phyloP scores from a whole-genome alignment of 1,284 basidiomycete genomes.

The Macrocybe sp. region DNA sequence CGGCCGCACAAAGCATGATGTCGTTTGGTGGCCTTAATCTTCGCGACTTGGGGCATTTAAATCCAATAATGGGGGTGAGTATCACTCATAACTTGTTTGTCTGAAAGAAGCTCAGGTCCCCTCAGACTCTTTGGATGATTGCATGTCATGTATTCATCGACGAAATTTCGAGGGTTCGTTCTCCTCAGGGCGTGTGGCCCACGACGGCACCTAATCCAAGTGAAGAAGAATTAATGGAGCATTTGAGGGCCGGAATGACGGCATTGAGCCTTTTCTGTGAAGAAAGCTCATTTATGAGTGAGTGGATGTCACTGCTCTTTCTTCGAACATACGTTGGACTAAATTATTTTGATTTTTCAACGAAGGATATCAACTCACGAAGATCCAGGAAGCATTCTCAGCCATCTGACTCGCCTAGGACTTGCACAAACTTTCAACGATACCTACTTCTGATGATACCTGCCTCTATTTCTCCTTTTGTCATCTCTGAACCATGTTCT shows the following conservation, averaged over 20 bases:
- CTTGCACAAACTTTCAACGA: no score
- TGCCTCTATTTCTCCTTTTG: no score
- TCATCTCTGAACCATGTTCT: no score
- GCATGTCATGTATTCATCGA: conserved; percentile 38
- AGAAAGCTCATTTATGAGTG: conserved; percentile 34
- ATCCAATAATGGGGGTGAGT: conserved; percentile 45
- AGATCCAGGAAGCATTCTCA: conserved; percentile 10
- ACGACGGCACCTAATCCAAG: conserved; percentile 14
- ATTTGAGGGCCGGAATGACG: conserved; percentile 29
- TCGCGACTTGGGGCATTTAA: conserved; percentile 32
- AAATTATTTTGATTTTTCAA: not conserved
- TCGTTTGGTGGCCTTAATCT: conserved; percentile 31
- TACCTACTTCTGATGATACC: no score
- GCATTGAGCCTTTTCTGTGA: conserved; percentile 33
- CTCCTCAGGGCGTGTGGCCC: conserved; percentile 23
- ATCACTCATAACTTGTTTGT: conserved; percentile 4
- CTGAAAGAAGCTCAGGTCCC: conserved; percentile 2
- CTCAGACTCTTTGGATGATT: conserved; percentile 36
- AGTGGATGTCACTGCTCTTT: conserved; percentile 12
- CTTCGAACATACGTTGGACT: not conserved
- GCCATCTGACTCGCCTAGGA: conserved; percentile 3
- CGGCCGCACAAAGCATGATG: conserved; percentile 35
- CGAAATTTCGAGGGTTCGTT: conserved; percentile 34
- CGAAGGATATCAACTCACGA: conserved; percentile 7
- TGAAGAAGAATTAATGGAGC: conserved; percentile 33